Evolutionary conservation across 208 protist genomes (phyloP).

Genomic region (Trichomonas gallinae): DNA sequence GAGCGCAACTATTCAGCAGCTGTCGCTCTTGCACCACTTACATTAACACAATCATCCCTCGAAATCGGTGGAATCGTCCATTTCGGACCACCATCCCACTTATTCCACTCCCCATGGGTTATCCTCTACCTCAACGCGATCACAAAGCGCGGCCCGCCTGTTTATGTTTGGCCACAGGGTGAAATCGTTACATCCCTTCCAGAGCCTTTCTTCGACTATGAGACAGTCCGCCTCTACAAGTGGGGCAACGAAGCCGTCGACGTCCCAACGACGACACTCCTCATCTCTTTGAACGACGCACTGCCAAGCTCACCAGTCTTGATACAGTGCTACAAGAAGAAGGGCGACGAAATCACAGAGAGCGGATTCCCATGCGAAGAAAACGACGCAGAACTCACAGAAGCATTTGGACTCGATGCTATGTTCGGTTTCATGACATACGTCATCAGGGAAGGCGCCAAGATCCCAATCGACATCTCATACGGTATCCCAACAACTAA

Average conservation of each 20-base stretch:
- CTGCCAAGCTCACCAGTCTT: not conserved
- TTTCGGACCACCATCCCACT: not conserved
- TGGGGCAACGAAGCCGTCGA: not conserved
- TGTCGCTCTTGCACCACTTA: not conserved
- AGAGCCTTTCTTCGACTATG: constrained; percentile 15
- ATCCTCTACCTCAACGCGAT: not conserved
- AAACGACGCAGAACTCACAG: not conserved
- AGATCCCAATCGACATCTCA: not conserved
- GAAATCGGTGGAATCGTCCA: not conserved
- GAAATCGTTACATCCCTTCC: constrained; percentile 2
- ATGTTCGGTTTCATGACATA: constrained; percentile 16
- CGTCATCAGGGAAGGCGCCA: not conserved
- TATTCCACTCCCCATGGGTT: not conserved
- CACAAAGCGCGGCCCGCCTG: not conserved
- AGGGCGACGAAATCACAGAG: not conserved
- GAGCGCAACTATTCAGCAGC: not conserved
- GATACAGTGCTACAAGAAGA: not conserved
- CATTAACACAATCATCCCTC: not conserved
- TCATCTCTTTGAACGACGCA: constrained; percentile 4
- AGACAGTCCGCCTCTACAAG: not conserved
- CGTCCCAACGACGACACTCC: not conserved
- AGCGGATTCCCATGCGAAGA: not conserved
- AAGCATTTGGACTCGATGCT: not conserved
- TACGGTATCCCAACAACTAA: constrained; percentile 8
- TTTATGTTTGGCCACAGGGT: constrained; percentile 12